phyloP scores from a whole-genome alignment of 2,329 filamentous ascomycete genomes.

The Amesomyces nigricolor region DNA sequence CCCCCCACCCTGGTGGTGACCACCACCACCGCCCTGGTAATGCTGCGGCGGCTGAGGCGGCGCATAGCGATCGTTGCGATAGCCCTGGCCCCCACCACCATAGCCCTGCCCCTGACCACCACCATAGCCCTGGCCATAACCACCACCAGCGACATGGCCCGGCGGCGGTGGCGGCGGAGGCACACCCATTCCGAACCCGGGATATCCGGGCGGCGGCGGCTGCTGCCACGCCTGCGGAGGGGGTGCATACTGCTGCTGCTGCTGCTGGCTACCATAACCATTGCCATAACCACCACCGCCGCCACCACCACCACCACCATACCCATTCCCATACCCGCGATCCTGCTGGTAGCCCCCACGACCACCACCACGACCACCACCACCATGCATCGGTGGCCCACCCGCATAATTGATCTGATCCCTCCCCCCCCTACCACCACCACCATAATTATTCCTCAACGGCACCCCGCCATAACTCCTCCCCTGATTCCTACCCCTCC shows the following conservation, averaged over 20 bases:
- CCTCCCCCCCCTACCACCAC: constrained; percentile 42
- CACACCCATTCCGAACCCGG: constrained; percentile 38
- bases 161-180: constrained; percentile 43
- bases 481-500: constrained; percentile 59
- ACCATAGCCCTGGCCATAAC: constrained; percentile 16
- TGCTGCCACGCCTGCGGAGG: constrained; percentile 28
- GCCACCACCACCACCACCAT: constrained; percentile 5
- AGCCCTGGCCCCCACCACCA: constrained; percentile 11
- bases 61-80: constrained; percentile 12
- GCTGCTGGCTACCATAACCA: constrained; percentile 21
- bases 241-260: constrained; percentile 22
- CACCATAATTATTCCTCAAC: constrained; percentile 36
- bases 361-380: constrained; percentile 9
- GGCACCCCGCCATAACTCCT: constrained; percentile 61
- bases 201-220: constrained; percentile 41
- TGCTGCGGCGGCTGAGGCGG: constrained; percentile 2
- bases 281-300: constrained; percentile 11
- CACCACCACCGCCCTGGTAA: not conserved
- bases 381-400: constrained; percentile 6
- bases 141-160: constrained; percentile 17
- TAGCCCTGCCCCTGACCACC: constrained; percentile 1
- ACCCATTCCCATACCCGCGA: constrained; percentile 17
- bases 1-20: constrained; percentile 1
- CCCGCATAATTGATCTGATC: constrained; percentile 50
- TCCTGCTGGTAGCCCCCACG: constrained; percentile 19